Evolutionary conservation across 2,329 filamentous ascomycete species (phyloP).

Genomic region (Fusarium guadeloupense): DNA sequence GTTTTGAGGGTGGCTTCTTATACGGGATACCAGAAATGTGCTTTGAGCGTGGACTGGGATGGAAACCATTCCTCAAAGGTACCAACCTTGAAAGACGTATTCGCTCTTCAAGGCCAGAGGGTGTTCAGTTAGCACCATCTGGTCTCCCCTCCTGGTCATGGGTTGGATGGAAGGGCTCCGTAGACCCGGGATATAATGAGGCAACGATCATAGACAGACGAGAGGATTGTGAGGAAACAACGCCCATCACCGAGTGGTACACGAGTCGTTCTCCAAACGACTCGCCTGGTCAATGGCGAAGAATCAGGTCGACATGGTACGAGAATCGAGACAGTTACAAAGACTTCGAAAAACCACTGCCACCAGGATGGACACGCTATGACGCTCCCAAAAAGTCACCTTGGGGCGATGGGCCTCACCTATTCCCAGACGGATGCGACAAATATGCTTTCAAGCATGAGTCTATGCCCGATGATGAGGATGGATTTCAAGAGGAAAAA

Average conservation of each 20-base stretch:
- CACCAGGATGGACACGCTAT: constrained; percentile 10
- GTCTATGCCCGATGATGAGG: not conserved
- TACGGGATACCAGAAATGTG: constrained; percentile 13
- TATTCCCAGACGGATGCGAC: not conserved
- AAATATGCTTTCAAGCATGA: constrained; percentile 1
- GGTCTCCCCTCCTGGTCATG: constrained; percentile 21
- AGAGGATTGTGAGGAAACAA: too few species aligned
- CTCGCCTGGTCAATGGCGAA: not conserved
- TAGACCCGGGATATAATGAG: not conserved
- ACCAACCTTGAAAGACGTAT: not conserved
- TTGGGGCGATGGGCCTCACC: not conserved
- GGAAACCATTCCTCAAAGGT: not conserved
- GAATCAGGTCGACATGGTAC: constrained; percentile 6
- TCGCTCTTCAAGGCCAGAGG: not conserved
- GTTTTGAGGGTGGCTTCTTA: constrained; percentile 5
- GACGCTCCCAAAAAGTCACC: not conserved
- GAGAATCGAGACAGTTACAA: constrained; percentile 6
- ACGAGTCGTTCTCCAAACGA: not conserved
- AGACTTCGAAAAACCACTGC: not conserved
- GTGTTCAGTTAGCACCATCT: not conserved
- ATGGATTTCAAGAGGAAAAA: not conserved
- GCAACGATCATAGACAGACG: not conserved
- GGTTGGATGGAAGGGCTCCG: constrained; percentile 4
- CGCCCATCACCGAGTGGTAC: constrained; percentile 7
- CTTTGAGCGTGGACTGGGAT: constrained; percentile 8